Evolutionary conservation across 2,329 filamentous ascomycete species (phyloP), one percentile per base, ranked within the genome.

Genomic region (Nannizziopsis barbatae): DNA sequence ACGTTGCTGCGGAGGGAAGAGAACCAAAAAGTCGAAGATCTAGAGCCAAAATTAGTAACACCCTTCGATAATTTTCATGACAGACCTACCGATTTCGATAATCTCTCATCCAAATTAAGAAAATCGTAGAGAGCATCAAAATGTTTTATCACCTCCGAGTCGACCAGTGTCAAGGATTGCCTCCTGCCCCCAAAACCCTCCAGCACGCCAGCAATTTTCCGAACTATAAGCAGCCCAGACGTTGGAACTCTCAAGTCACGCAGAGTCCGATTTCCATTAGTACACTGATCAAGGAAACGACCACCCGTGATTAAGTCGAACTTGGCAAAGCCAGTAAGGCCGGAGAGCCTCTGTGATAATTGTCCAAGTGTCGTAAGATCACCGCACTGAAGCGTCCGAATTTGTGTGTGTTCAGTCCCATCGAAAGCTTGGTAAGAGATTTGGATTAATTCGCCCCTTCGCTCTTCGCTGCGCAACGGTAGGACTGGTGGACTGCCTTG

Each of bases 101-200:
- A 69, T 43, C 70, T 72, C 50, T 89, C 81, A 39, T 85, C 77
- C 67, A 89, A 76, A 54, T 80, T 79, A 47, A 96, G 73, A 58
- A 90, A 84, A 38, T 79, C 76, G 74, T 92, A 95, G 18, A 98
- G 68, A 52, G 90, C 81, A 47, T 86, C 76, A 58, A 95, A 94
- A 63, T 93, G 85, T 50, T 80, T 75, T 56, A 92, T 70, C 17
- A 96, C 81, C 57, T 90, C 85, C 10, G 78, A 74, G 60, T 96
- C 87, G 2, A 96, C 73, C 1, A 75, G 32, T 69, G 75, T 53
- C 70, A 80, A 41, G 70, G 76, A 43, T 69, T 78, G 45, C 66
- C 73, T 52, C 70, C 57, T 60, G 12, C 59, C 60, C 17, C 53
- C 53, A 40, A 57, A 49, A 1, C 58, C 37, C 35, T 65, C 64